Conservation (phyloP, 2,329 filamentous ascomycete species). For the Diaporthe sp. region DNA sequence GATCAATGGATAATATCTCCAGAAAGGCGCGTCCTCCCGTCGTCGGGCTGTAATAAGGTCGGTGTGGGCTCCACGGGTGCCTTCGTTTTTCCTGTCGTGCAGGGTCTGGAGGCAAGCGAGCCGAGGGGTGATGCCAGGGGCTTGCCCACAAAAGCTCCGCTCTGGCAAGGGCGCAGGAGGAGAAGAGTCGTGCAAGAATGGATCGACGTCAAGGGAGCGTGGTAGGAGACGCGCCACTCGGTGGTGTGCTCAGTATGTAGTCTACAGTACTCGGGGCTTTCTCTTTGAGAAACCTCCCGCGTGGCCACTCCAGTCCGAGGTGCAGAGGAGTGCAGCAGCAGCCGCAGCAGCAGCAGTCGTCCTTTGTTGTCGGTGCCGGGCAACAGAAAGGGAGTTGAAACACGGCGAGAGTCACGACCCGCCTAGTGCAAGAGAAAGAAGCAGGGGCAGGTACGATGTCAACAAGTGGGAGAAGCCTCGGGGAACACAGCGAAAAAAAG, state of each 20-base stretch:
- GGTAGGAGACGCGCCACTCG: slow-evolving; percentile 16
- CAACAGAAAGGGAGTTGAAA: slow-evolving; percentile 29
- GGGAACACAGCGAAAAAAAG: neutral
- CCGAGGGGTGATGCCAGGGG: slow-evolving; percentile 35
- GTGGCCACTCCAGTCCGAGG: slow-evolving; percentile 25
- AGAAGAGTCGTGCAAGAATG: slow-evolving; percentile 30
- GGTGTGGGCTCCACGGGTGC: slow-evolving; percentile 36
- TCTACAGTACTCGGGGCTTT: neutral
- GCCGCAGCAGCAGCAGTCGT: slow-evolving; percentile 6
- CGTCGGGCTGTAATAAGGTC: slow-evolving; percentile 39
- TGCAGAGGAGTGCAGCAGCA: slow-evolving; percentile 1
- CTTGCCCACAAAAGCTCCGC: slow-evolving; percentile 35
- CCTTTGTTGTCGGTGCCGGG: slow-evolving; percentile 26
- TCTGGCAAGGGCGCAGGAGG: slow-evolving; percentile 22
- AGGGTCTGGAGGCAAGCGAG: slow-evolving; percentile 36
- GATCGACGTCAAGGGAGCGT: slow-evolving; percentile 34
- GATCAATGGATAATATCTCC: slow-evolving; percentile 39
- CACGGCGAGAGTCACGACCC: slow-evolving; percentile 27
- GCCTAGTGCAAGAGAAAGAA: slow-evolving; percentile 25
- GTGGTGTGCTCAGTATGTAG: slow-evolving; percentile 23
- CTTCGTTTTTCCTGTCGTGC: slow-evolving; percentile 32
- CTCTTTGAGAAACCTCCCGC: slow-evolving; percentile 1
- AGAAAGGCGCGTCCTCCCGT: slow-evolving; percentile 38
- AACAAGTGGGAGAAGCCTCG: slow-evolving; percentile 4
- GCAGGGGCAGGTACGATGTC: slow-evolving; percentile 22